Evolutionary conservation across 163 green algal species (phyloP), one percentile per base, ranked within the genome.

Genomic region (Prototheca wickerhamii): DNA sequence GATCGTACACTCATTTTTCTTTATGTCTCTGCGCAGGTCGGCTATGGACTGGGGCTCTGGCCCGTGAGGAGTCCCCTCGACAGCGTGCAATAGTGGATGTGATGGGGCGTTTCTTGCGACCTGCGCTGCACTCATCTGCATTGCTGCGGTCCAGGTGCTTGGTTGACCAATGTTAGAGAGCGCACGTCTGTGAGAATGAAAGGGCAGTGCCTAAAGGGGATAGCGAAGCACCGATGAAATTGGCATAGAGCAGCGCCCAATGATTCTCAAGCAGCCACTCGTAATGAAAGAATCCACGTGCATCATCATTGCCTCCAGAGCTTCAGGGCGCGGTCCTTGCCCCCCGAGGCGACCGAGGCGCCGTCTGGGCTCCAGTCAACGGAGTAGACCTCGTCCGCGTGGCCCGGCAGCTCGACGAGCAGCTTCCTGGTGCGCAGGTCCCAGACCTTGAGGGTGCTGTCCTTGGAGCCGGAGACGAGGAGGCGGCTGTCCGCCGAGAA

Each of bases 361-460:
- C 90, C 92, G 58, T 95, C 79, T 18, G 93, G 91, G 50, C 77
- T 87, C 93, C 93, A 98, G 73, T 98, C 92, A n/a, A 96, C 90
- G 3, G 83, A 78, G 70, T 91, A 99, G 33, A 99, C 91, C 79
- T 99, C 93, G 64, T 99, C 93, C 2, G 88, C 85, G 73, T 99
- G 93, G 0, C 93, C 93, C 3, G 93, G 93, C 60, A 99, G 80
- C 63, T 99, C 93, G 54, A 90, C 76, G 66, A 90, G 84, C 63
- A 96, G 64, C 79, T 97, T 98, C 46, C 81, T 78, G 28, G 79
- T 92, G 29, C 83, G 76, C n/a, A 95, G 53, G 37, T 97, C 88
- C 93, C 93, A 99, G 28, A 97, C 86, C 83, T 99, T 99, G 32
- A 99, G 71, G 0, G 93, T 99, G 63, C 63, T 87, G 87, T 99